phyloP scores from a whole-genome alignment of 2,329 filamentous ascomycete species.

The Seiridium unicorne region DNA sequence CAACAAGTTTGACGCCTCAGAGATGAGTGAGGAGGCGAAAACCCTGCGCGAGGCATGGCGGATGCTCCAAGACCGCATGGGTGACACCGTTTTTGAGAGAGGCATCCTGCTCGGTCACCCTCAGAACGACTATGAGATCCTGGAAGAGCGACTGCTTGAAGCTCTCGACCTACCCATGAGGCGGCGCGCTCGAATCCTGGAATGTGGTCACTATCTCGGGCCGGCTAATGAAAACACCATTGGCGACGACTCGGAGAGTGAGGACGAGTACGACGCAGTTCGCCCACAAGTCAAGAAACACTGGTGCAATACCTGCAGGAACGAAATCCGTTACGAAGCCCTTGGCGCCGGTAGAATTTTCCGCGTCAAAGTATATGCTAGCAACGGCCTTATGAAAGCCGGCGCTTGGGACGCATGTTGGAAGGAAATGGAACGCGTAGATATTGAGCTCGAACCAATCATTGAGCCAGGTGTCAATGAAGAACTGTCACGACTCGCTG shows the following conservation, averaged over 20 bases:
- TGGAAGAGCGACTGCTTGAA: constrained; percentile 76
- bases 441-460: constrained; percentile 83
- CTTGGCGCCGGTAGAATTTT: constrained; percentile 60
- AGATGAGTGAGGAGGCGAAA: constrained; percentile 39
- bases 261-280: constrained; percentile 40
- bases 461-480: constrained; percentile 58
- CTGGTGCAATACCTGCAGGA: constrained; percentile 57
- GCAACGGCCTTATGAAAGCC: constrained; percentile 88
- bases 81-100: constrained; percentile 70
- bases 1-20: constrained; percentile 33
- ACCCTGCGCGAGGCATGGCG: constrained; percentile 62
- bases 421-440: constrained; percentile 98
- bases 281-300: constrained; percentile 39
- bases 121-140: constrained; percentile 74
- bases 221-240: constrained; percentile 50
- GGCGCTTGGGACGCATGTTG: constrained; percentile 92
- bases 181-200: constrained; percentile 65
- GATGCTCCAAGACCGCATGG: constrained; percentile 66
- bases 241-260: constrained; percentile 43
- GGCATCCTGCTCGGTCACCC: constrained; percentile 77
- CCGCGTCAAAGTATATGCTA: constrained; percentile 86
- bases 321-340: constrained; percentile 53
- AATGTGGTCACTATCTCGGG: constrained; percentile 74
- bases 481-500: constrained; percentile 57
- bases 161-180: constrained; percentile 67